Conservation (phyloP, 129 eudicot species). For the Silybum marianum region DNA sequence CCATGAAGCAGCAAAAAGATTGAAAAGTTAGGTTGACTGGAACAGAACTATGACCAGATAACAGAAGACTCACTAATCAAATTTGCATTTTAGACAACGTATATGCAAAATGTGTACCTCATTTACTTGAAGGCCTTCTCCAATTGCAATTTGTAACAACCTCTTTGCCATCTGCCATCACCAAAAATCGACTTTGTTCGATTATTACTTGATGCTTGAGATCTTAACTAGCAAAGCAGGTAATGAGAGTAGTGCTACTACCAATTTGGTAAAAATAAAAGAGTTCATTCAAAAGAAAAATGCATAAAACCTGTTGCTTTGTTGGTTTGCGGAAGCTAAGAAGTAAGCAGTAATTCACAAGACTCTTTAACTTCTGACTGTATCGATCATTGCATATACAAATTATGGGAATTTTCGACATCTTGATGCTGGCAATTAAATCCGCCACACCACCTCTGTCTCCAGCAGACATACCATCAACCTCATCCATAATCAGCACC, state of each 20-base stretch:
- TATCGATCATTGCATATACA: conserved; percentile 96
- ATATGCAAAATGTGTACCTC: conserved; percentile 54
- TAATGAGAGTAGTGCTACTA: neutral
- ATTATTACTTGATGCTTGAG: neutral
- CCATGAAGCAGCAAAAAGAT: neutral
- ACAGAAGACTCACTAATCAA: neutral
- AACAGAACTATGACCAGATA: neutral
- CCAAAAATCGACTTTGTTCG: conserved; percentile 17
- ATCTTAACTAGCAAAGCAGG: neutral
- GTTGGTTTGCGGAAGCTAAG: conserved; percentile 91
- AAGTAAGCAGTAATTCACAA: conserved; percentile 72
- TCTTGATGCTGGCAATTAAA: conserved; percentile 87
- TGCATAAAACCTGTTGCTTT: conserved; percentile 78
- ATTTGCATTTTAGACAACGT: conserved; percentile 12
- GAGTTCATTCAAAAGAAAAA: neutral
- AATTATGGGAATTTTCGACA: conserved; percentile 83
- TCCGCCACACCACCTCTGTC: conserved; percentile 98
- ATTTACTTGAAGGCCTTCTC: conserved; percentile 83
- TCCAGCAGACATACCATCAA: conserved; percentile 97
- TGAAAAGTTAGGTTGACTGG: neutral
- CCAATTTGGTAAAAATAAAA: too few species aligned
- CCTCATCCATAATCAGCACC: conserved; percentile 91
- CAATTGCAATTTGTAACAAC: conserved; percentile 62
- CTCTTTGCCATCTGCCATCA: conserved; percentile 83
- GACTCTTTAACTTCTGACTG: conserved; percentile 94